phyloP scores from a whole-genome alignment of 176 grass and related monocot genomes.

The Chloris gayana region DNA sequence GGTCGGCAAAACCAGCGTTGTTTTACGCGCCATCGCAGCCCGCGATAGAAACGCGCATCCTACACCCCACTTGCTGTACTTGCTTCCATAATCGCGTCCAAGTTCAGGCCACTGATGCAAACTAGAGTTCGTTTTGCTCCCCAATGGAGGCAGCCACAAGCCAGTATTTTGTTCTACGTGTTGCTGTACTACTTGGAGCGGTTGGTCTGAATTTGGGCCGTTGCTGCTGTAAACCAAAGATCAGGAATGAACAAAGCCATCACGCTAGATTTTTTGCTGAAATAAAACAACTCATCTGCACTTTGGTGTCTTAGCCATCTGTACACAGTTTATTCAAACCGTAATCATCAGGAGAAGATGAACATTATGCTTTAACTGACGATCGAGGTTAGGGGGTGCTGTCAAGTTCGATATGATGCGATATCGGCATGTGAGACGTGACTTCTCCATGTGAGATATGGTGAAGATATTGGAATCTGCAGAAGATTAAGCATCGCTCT shows the following conservation, averaged over 20 bases:
- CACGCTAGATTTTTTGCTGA: not conserved
- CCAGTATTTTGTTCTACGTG: not conserved
- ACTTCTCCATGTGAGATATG: not conserved
- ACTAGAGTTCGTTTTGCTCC: not conserved
- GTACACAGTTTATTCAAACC: not conserved
- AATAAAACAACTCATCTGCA: not conserved
- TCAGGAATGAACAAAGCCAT: constrained; percentile 4
- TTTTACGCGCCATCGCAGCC: constrained; percentile 27
- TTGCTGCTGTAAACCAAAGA: constrained; percentile 1
- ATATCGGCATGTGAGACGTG: not conserved
- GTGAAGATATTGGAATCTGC: not conserved
- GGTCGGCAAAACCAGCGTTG: constrained; percentile 21
- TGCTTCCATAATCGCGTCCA: constrained; percentile 29
- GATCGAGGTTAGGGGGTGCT: not conserved
- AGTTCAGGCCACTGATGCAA: constrained; percentile 28
- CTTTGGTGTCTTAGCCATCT: not conserved
- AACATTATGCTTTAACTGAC: not conserved
- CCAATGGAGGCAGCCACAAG: constrained; percentile 1
- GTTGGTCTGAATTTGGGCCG: not conserved
- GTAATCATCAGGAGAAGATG: not conserved
- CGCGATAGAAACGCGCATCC: not conserved
- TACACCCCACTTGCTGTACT: constrained; percentile 29
- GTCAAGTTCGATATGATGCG: not conserved
- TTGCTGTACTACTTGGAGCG: not conserved
- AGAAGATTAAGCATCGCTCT: constrained; percentile 8